Conservation (phyloP, 305 asterid genomes). For the Fraxinus paxiana region DNA sequence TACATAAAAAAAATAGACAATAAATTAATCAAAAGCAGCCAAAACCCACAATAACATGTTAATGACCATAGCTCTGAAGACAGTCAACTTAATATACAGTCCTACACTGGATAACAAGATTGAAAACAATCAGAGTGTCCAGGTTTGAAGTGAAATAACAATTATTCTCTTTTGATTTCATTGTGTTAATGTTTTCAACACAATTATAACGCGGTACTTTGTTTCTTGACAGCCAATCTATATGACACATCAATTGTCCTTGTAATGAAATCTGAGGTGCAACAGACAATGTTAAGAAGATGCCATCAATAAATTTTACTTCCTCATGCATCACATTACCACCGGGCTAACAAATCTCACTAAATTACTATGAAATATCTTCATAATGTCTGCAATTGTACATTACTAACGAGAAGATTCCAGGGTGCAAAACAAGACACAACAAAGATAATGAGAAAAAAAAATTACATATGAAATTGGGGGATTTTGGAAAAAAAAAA, state of each 20-base stretch:
- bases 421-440: background rate
- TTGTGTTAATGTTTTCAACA: background rate
- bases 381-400: background rate
- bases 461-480: background rate
- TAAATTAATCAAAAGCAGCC: background rate
- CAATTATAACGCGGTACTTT: background rate
- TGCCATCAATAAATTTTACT: background rate
- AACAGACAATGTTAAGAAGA: background rate
- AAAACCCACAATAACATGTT: background rate
- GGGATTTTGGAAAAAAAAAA: background rate
- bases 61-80: background rate
- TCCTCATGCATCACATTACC: background rate
- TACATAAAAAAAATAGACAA: background rate
- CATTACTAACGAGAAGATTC: background rate
- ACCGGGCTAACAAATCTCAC: background rate
- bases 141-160: background rate
- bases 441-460: background rate
- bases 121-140: background rate
- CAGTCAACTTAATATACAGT: background rate
- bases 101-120: background rate
- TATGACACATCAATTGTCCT: background rate
- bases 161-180: background rate
- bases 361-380: background rate
- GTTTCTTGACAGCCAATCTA: background rate
- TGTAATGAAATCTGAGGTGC: background rate